Base-by-base conservation (phyloP, 192 early-diverging fungal species). In the Coemansia sp. region DNA sequence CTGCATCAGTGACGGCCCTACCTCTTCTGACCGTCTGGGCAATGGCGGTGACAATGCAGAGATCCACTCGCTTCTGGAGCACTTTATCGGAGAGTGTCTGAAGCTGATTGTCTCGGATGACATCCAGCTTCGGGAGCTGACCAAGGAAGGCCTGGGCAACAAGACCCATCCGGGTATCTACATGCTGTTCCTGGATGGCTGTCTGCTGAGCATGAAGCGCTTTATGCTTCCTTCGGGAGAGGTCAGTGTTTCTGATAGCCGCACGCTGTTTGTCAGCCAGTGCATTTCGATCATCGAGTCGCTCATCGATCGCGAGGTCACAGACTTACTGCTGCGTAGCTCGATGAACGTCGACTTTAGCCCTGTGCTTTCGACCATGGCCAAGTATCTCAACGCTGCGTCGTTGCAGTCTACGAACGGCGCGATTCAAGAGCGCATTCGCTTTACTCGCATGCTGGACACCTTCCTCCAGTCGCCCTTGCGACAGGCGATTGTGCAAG, bases 231-330 rank as follows among this genome's bases (percentile, higher is more conserved):
- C 75, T 4, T 71, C 67, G 3, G 83, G 83, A 64, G 83, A 84
- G 30, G 75, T 83, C 66, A 77, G 61, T 34, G 75, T 77, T 18
- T 77, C 75, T 1, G 80, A 83, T 50, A 83, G 80, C 56, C 80
- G 76, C 63, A 83, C 80, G 51, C 61, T 83, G 49, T 83, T 78
- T 72, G 76, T 83, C 56, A 76, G 80, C 58, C 80, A 83, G 72
- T 78, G 72, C n/a, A 75, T 78, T 49, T 72, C 63, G 33, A 78
- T 83, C 33, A 78, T 83, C 60, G 75, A 83, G 72, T 70, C 63
- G 4, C 72, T 83, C 14, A 77, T 67, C 2, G 76, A 83, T 11
- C 75, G 80, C 16, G 80, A 69, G 28, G 79, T 64, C 14, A 71
- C 74, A 6, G 80, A 83, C 32, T 64, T 68, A 54, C 72, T 77